Conservation (phyloP, 768 basidiomycete genomes). For the Terana coerulea region DNA sequence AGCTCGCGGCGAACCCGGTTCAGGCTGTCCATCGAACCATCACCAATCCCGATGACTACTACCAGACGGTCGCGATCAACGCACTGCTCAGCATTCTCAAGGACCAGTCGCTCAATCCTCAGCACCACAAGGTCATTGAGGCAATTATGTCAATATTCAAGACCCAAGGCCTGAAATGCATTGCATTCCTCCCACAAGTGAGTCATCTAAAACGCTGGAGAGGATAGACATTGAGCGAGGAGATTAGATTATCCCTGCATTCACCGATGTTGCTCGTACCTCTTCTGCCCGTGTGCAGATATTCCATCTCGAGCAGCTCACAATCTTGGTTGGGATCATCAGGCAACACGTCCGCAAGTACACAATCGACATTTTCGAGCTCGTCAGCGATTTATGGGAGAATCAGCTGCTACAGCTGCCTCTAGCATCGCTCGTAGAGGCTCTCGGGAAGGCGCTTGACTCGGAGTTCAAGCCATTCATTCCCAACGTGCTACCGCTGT, state of each 20-base stretch:
- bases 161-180: slow-evolving; percentile 95
- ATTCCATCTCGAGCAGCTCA: slow-evolving; percentile 92
- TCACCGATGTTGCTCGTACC: slow-evolving; percentile 80
- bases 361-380: slow-evolving; percentile 76
- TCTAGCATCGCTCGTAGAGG: slow-evolving; percentile 88
- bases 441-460: slow-evolving; percentile 88
- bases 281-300: slow-evolving; percentile 84
- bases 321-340: slow-evolving; percentile 93
- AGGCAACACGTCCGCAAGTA: slow-evolving; percentile 96
- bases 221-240: slow-evolving; percentile 11
- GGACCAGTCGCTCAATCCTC: slow-evolving; percentile 80
- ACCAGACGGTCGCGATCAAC: slow-evolving; percentile 92
- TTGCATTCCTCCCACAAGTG: slow-evolving; percentile 94
- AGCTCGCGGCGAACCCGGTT: slow-evolving; percentile 55
- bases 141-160: slow-evolving; percentile 99
- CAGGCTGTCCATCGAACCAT: slow-evolving; percentile 58
- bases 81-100: slow-evolving; percentile 82
- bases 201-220: slow-evolving; percentile 6
- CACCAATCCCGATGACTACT: slow-evolving; percentile 87
- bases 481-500: slow-evolving; percentile 81
- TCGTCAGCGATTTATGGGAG: slow-evolving; percentile 92
- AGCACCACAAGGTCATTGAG: slow-evolving; percentile 93
- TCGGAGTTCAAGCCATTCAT: slow-evolving; percentile 97
- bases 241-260: slow-evolving; percentile 86
- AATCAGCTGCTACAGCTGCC: slow-evolving; percentile 80